Evolutionary conservation across 352 stramenopile genomes (phyloP).

Genomic region (Phytophthora kernoviae): DNA sequence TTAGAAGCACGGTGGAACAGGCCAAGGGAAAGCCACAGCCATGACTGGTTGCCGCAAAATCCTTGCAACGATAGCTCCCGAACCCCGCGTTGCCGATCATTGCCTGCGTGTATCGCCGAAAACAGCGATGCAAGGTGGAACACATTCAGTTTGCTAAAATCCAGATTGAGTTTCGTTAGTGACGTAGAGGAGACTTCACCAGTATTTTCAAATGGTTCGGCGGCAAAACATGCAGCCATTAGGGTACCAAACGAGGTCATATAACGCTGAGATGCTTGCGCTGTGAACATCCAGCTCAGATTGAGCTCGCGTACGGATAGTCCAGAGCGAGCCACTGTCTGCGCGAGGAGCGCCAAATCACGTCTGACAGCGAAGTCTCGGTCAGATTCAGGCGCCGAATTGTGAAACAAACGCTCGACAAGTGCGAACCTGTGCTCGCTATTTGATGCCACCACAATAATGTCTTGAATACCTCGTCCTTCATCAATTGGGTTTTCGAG

Average conservation of each 20-base stretch:
- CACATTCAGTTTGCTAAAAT: conserved; percentile 32
- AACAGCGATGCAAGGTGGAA: conserved; percentile 45
- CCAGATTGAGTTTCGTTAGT: conserved; percentile 29
- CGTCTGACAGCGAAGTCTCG: conserved; percentile 14
- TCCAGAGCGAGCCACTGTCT: conserved; percentile 8
- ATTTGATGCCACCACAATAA: conserved; percentile 4
- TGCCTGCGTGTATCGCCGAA: conserved; percentile 33
- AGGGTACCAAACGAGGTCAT: conserved; percentile 29
- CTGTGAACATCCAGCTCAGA: conserved; percentile 30
- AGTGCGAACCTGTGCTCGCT: neutral
- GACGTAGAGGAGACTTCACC: neutral
- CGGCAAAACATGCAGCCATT: conserved; percentile 33
- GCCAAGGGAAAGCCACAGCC: conserved; percentile 47
- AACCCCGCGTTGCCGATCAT: conserved; percentile 5
- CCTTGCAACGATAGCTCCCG: conserved; percentile 36
- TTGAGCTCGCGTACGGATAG: conserved; percentile 25
- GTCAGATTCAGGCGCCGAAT: conserved; percentile 24
- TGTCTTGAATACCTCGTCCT: conserved; percentile 5
- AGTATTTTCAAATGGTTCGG: neutral
- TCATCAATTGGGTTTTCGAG: conserved; percentile 9
- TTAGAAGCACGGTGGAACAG: conserved; percentile 29
- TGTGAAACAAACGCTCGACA: conserved; percentile 13
- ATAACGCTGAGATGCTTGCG: conserved; percentile 2
- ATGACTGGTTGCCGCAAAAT: conserved; percentile 34
- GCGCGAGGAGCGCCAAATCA: conserved; percentile 16